These are phyloP conservation scores for Cercospora berteroae DNA, from an alignment of 2,329 filamentous ascomycete genomes.

Conservation along the genomic window DNA sequence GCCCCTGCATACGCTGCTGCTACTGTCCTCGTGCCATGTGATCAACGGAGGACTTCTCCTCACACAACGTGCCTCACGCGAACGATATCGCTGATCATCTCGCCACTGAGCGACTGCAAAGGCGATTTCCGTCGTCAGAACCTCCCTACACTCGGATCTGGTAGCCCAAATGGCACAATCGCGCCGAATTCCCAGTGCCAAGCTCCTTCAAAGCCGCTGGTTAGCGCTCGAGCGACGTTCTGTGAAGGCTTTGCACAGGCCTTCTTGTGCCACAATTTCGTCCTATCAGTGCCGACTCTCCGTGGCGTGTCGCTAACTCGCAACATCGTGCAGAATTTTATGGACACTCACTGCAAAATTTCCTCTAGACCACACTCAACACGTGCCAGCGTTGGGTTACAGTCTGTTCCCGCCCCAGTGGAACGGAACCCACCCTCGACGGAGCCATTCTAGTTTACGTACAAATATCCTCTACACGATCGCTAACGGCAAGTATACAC, in stretches of 20 bases:
- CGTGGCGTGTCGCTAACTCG: conserved; percentile 1
- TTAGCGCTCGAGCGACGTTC: conserved; percentile 8
- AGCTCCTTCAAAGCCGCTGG: conserved; percentile 7
- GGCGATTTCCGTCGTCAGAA: not conserved
- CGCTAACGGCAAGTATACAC: conserved; percentile 18
- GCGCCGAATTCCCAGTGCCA: conserved; percentile 3
- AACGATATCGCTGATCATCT: not conserved
- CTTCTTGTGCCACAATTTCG: not conserved
- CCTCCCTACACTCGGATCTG: not conserved
- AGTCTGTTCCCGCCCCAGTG: conserved; percentile 1
- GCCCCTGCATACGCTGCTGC: not conserved
- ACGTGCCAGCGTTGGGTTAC: conserved; percentile 15
- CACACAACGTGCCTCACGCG: not conserved
- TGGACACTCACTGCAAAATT: conserved; percentile 10
- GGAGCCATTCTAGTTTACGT: conserved; percentile 6
- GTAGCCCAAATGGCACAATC: not conserved
- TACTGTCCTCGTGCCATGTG: not conserved
- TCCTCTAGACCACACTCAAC: conserved; percentile 16
- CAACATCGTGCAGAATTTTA: conserved; percentile 7
- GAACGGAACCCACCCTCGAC: not conserved
- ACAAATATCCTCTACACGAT: conserved; percentile 4
- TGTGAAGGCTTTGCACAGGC: conserved; percentile 2
- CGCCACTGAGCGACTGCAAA: not conserved
- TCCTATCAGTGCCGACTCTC: conserved; percentile 3
- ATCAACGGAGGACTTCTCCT: not conserved